Evolutionary conservation across 2,329 filamentous ascomycete genomes (phyloP).

Genomic region (Cadophora malorum): DNA sequence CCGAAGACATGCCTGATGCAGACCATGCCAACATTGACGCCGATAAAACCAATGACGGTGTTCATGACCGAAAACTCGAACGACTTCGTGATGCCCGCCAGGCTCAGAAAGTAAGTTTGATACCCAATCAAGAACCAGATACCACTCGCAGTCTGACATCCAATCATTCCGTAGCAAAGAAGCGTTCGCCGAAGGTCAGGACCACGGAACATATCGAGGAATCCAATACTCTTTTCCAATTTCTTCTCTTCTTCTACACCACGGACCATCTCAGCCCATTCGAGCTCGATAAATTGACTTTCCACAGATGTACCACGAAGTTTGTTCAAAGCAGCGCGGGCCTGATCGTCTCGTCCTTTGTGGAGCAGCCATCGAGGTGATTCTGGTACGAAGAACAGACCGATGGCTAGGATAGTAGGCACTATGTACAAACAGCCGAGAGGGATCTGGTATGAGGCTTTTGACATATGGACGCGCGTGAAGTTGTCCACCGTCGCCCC

Average conservation of each 20-base stretch:
- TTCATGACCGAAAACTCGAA: conserved; percentile 48
- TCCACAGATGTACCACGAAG: conserved; percentile 43
- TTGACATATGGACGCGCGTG: conserved; percentile 21
- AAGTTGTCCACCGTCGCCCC: conserved; percentile 28
- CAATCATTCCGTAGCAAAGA: conserved; percentile 39
- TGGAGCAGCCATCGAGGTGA: conserved; percentile 49
- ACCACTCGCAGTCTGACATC: conserved; percentile 23
- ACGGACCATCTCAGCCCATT: conserved; percentile 44
- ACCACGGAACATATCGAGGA: conserved; percentile 36
- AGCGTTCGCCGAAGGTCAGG: conserved; percentile 46
- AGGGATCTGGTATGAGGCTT: conserved; percentile 45
- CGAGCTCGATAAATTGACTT: conserved; percentile 39
- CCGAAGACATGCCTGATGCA: conserved; percentile 44
- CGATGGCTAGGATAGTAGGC: conserved; percentile 41
- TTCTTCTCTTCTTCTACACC: conserved; percentile 44
- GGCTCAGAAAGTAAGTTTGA: conserved; percentile 21
- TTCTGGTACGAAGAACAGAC: conserved; percentile 48
- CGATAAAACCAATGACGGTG: conserved; percentile 46
- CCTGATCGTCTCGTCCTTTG: conserved; percentile 44
- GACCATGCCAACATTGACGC: conserved; percentile 44
- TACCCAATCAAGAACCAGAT: conserved; percentile 25
- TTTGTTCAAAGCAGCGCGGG: conserved; percentile 27
- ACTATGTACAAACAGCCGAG: conserved; percentile 32
- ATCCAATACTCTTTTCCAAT: conserved; percentile 22
- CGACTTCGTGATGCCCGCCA: conserved; percentile 44